Conservation (phyloP, 257 asterid species). For the Fraxinus excelsior region DNA sequence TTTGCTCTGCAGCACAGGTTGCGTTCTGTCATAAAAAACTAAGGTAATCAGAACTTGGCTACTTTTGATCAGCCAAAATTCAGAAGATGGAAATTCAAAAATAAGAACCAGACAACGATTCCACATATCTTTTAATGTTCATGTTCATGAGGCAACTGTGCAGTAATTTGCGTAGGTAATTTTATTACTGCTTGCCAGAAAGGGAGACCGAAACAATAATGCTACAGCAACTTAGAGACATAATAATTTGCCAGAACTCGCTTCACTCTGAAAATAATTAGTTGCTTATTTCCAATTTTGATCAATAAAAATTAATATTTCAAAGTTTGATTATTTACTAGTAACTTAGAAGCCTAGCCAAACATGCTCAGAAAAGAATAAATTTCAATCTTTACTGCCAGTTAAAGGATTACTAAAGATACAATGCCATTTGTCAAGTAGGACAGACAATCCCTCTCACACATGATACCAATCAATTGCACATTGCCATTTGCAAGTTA, state of each 20-base stretch:
- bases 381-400: slow-evolving; percentile 50
- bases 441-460: background rate
- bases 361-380: too few relatives aligned
- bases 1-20: slow-evolving; percentile 76
- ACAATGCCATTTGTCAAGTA: background rate
- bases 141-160: too few relatives aligned
- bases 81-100: background rate
- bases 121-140: too few relatives aligned
- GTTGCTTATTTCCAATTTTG: background rate
- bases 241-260: background rate
- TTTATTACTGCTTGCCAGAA: background rate
- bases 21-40: slow-evolving; percentile 54
- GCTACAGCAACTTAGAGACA: background rate
- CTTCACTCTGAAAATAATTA: background rate
- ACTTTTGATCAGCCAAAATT: background rate
- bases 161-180: too few relatives aligned
- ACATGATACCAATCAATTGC: slow-evolving; percentile 2
- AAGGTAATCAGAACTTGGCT: slow-evolving; percentile 11
- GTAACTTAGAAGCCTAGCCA: slow-evolving; percentile 76
- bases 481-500: background rate
- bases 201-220: background rate
- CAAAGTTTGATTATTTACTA: slow-evolving; percentile 10
- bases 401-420: slow-evolving; percentile 21
- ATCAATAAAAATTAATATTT: background rate
- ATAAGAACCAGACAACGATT: too few relatives aligned